These are phyloP conservation scores for Saturnispora bothae DNA, from an alignment of 805 yeast species.

Conservation along the genomic window DNA sequence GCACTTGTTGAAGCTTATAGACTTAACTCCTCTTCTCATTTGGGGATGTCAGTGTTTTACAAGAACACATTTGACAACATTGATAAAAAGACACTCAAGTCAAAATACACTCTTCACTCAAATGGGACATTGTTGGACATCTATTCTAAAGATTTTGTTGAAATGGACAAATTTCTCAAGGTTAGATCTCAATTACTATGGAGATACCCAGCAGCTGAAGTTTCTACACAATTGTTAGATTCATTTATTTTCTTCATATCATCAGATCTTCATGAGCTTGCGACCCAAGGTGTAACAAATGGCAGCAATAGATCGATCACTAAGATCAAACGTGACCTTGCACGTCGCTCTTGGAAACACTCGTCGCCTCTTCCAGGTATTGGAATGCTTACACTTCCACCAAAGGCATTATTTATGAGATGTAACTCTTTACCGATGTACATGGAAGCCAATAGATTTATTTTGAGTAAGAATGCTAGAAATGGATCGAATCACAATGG, in stretches of 20 bases:
- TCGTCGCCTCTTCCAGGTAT: conserved; percentile 46
- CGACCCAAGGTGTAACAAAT: too few relatives aligned
- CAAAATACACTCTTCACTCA: conserved; percentile 58
- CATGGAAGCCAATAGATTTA: conserved; percentile 79
- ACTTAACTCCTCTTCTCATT: conserved; percentile 52
- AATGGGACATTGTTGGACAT: conserved; percentile 54
- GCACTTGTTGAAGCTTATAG: conserved; percentile 76
- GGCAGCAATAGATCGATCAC: conserved; percentile 37
- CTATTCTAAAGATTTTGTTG: conserved; percentile 58
- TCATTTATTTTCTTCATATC: conserved; percentile 63
- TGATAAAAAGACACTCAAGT: conserved; percentile 63
- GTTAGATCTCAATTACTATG: conserved; percentile 82
- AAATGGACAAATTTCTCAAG: conserved; percentile 59
- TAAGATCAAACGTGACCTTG: conserved; percentile 73
- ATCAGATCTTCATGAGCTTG: conserved; percentile 31
- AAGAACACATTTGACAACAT: conserved; percentile 62
- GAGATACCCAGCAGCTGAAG: conserved; percentile 71
- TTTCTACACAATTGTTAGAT: conserved; percentile 67
- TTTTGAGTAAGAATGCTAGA: conserved; percentile 56
- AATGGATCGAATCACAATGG: too few relatives aligned
- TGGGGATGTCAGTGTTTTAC: conserved; percentile 72
- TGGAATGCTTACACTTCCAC: conserved; percentile 62
- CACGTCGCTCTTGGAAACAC: conserved; percentile 89
- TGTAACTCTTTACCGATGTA: conserved; percentile 70
- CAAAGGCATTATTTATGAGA: conserved; percentile 60